Evolutionary conservation across 257 asterid species (phyloP).

Genomic region (Marsdenia floribunda): DNA sequence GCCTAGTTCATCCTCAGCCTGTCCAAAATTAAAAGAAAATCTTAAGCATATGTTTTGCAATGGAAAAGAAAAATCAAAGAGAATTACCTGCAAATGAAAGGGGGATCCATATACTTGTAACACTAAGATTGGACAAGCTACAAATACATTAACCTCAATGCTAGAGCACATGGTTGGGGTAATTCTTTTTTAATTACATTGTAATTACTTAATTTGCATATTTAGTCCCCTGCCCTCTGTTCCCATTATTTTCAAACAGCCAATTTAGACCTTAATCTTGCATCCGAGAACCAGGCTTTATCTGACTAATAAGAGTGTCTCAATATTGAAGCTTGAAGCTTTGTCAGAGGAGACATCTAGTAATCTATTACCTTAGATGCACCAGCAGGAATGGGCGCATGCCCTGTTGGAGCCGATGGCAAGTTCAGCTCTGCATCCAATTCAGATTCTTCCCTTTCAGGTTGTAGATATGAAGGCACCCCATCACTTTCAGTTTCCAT

Average conservation of each 20-base stretch:
- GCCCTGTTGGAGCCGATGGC: conserved; percentile 90
- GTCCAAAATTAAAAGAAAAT: conserved; percentile 13
- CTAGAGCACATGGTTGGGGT: neutral
- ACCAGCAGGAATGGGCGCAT: conserved; percentile 45
- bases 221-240: neutral
- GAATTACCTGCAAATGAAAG: neutral
- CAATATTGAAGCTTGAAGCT: neutral
- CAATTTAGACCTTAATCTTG: neutral
- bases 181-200: neutral
- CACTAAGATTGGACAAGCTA: neutral
- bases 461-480: conserved; percentile 91
- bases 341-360: neutral
- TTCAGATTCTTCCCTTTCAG: conserved; percentile 71
- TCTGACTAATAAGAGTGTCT: neutral
- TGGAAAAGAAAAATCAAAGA: neutral
- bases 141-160: neutral
- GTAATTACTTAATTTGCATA: neutral
- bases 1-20: conserved; percentile 92
- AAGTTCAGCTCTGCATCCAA: conserved; percentile 72
- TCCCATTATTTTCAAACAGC: neutral
- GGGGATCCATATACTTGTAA: neutral
- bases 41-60: neutral
- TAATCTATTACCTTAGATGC: conserved; percentile 55
- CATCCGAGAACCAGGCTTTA: too few species aligned
- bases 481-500: conserved; percentile 81